Evolutionary conservation across 176 grass and related monocot species (phyloP).

Genomic region (Hordeum marinum): DNA sequence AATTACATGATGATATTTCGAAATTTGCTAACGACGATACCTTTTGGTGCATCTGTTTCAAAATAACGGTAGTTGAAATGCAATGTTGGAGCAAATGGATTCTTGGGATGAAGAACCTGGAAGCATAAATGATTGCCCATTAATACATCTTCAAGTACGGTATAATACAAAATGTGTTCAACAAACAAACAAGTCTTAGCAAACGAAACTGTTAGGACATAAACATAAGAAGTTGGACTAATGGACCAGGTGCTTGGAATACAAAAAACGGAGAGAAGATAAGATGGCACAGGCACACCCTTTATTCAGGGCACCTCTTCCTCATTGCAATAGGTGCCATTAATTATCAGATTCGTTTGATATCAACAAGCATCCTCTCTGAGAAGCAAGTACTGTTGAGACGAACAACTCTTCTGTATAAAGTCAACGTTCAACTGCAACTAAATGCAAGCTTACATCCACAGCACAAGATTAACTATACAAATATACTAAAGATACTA

Average conservation of each 20-base stretch:
- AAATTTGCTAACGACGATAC: conserved; percentile 18
- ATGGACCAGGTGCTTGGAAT: background rate
- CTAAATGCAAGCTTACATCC: too few species aligned
- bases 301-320: background rate
- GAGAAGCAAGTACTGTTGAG: background rate
- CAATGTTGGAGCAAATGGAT: conserved; percentile 91
- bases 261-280: background rate
- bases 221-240: background rate
- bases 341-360: background rate
- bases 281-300: background rate
- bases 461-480: background rate
- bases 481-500: background rate
- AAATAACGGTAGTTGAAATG: conserved; percentile 99
- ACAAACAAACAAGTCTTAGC: background rate
- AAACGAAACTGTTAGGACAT: background rate
- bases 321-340: background rate
- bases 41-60: conserved; percentile 97
- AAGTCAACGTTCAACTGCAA: too few species aligned
- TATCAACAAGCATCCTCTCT: background rate
- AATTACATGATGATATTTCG: background rate
- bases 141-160: background rate
- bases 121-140: background rate
- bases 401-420: too few species aligned
- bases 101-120: conserved; percentile 99
- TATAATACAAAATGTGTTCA: background rate